phyloP scores from a whole-genome alignment of 805 yeast species.

The Cyberlindnera petersonii region DNA sequence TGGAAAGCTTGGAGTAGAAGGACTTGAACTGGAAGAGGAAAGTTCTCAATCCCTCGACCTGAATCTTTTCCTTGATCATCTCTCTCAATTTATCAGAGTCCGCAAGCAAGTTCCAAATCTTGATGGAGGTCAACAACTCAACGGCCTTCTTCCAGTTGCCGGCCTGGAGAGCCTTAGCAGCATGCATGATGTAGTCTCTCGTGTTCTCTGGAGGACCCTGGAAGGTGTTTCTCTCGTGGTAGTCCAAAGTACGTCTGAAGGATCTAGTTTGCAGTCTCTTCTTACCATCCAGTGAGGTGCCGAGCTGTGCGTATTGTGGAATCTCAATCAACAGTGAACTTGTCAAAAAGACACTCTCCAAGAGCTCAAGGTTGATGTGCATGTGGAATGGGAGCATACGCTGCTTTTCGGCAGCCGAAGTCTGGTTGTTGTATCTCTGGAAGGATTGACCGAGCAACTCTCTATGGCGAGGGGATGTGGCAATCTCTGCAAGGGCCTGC shows the following conservation, averaged over 20 bases:
- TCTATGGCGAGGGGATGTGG: conserved; percentile 79
- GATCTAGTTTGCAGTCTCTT: conserved; percentile 71
- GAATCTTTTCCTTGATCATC: conserved; percentile 76
- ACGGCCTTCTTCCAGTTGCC: conserved; percentile 87
- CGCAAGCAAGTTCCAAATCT: conserved; percentile 81
- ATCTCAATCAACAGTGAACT: conserved; percentile 85
- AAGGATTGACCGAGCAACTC: conserved; percentile 91
- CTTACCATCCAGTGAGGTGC: conserved; percentile 51
- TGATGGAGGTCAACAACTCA: conserved; percentile 67
- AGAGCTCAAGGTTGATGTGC: conserved; percentile 93
- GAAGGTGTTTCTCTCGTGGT: conserved; percentile 90
- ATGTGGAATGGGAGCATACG: conserved; percentile 94
- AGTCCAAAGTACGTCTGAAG: conserved; percentile 86
- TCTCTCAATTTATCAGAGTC: conserved; percentile 60
- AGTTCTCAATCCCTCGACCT: conserved; percentile 89
- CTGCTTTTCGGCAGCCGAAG: conserved; percentile 61
- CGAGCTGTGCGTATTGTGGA: conserved; percentile 79
- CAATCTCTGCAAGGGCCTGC: conserved; percentile 82
- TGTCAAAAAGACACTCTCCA: conserved; percentile 92
- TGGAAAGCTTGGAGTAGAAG: conserved; percentile 69
- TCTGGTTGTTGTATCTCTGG: conserved; percentile 59
- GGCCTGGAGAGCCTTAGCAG: conserved; percentile 80
- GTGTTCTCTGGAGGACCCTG: conserved; percentile 98
- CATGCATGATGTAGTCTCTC: conserved; percentile 88
- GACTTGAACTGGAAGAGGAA: conserved; percentile 81